A percentile compares a stretch with the other conserved stretches of the same genome.
Conservation (phyloP, 176 grass and related monocot species). For the Musa schizocarpa region DNA sequence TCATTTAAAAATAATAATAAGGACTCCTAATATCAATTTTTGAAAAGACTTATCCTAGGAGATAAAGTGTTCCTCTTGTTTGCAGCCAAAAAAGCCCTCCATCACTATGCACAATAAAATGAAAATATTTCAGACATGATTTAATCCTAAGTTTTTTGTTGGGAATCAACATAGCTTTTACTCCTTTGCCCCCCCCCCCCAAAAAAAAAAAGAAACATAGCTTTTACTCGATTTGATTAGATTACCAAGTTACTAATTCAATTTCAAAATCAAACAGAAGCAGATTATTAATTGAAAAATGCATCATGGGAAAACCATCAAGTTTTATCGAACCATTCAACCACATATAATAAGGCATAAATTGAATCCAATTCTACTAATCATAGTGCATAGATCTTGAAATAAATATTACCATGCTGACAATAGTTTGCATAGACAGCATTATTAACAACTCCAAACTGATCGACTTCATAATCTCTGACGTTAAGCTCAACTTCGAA, state of each 20-base stretch:
- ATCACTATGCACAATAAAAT: neutral
- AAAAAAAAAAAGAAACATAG: no score
- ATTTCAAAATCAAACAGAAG: no score
- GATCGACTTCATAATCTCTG: conserved; percentile 83
- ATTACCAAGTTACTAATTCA: no score
- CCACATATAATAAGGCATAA: neutral
- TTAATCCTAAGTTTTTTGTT: neutral
- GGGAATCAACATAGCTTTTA: neutral
- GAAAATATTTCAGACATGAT: neutral
- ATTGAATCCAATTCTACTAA: conserved; percentile 2
- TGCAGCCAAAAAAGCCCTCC: neutral
- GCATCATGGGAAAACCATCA: no score
- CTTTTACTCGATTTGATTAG: no score
- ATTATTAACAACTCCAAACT: conserved; percentile 91
- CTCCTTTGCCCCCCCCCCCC: no score
- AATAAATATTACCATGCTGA: conserved; percentile 61
- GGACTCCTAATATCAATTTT: no score
- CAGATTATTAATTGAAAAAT: no score
- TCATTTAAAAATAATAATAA: no score
- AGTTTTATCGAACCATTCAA: neutral
- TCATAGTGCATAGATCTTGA: neutral
- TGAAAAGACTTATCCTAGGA: neutral
- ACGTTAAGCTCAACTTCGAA: conserved; percentile 67
- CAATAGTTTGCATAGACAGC: conserved; percentile 81
- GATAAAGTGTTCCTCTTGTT: neutral